Evolutionary conservation across 1,284 basidiomycete genomes (phyloP).

Genomic region (Boletus smithii): DNA sequence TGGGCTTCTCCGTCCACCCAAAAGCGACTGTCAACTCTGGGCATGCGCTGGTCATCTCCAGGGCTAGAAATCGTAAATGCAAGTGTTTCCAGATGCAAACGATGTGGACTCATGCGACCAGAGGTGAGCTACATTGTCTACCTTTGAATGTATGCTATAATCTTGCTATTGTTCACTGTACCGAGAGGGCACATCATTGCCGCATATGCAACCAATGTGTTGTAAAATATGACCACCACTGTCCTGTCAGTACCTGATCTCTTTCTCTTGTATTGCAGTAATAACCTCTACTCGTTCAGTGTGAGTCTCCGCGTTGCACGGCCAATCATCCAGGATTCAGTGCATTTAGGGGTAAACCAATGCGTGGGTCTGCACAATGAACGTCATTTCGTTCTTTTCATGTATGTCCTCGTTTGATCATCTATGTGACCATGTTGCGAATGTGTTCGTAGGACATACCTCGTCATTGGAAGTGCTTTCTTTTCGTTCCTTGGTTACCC

Average conservation of each 20-base stretch:
- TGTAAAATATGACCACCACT: constrained; percentile 94
- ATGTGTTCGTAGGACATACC: constrained; percentile 58
- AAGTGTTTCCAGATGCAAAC: constrained; percentile 57
- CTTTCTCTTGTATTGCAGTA: neutral
- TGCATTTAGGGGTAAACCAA: constrained; percentile 86
- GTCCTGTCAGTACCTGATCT: constrained; percentile 60
- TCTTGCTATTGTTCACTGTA: constrained; percentile 15
- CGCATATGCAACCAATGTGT: constrained; percentile 90
- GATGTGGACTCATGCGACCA: constrained; percentile 72
- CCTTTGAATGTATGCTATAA: neutral
- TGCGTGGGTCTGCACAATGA: constrained; percentile 96
- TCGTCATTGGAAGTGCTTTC: constrained; percentile 59
- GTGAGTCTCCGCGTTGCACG: constrained; percentile 17
- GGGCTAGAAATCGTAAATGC: constrained; percentile 53
- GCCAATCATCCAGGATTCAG: constrained; percentile 1
- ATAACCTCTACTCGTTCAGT: constrained; percentile 18
- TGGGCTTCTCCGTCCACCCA: constrained; percentile 50
- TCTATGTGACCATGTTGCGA: neutral
- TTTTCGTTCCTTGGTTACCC: constrained; percentile 58
- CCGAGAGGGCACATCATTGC: constrained; percentile 92
- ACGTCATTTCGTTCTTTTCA: constrained; percentile 93
- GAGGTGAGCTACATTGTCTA: constrained; percentile 58
- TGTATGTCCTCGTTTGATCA: constrained; percentile 44
- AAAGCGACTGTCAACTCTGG: constrained; percentile 2
- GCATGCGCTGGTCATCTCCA: constrained; percentile 33